Conservation (phyloP, 768 basidiomycete genomes). For the Xerocomus spinulosus region DNA sequence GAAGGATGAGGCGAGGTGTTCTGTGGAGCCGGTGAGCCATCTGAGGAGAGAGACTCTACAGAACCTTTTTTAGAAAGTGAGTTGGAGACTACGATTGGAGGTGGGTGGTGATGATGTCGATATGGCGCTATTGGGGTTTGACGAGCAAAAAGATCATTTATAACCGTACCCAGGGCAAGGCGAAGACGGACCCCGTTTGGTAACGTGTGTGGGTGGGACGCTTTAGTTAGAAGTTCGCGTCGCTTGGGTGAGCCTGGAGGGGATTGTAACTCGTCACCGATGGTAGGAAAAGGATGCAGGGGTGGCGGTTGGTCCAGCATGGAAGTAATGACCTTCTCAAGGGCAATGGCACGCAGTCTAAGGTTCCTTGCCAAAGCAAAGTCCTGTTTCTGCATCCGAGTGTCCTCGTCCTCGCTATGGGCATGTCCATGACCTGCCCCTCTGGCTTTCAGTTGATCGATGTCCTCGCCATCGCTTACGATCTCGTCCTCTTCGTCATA, state of each 20-base stretch:
- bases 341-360: conserved; percentile 69
- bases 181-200: conserved; percentile 81
- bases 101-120: conserved; percentile 32
- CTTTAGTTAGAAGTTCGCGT: conserved; percentile 26
- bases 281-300: conserved; percentile 42
- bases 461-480: conserved; percentile 59
- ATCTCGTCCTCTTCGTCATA: conserved; percentile 72
- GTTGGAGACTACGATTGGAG: conserved; percentile 31
- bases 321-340: conserved; percentile 76
- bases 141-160: conserved; percentile 79
- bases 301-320: conserved; percentile 81
- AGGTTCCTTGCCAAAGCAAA: conserved; percentile 57
- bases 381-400: conserved; percentile 53
- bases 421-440: conserved; percentile 46
- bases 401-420: conserved; percentile 56
- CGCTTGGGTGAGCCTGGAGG: conserved; percentile 50
- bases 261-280: conserved; percentile 50
- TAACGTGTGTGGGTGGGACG: conserved; percentile 53
- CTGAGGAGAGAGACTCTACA: conserved; percentile 19
- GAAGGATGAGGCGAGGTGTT: conserved; percentile 25
- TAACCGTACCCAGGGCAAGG: conserved; percentile 67
- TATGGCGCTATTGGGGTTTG: conserved; percentile 46
- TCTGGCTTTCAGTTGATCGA: conserved; percentile 42
- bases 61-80: conserved; percentile 25
- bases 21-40: conserved; percentile 19